Base-by-base conservation (phyloP, 352 stramenopile genomes). In the Pythium angustatum region DNA sequence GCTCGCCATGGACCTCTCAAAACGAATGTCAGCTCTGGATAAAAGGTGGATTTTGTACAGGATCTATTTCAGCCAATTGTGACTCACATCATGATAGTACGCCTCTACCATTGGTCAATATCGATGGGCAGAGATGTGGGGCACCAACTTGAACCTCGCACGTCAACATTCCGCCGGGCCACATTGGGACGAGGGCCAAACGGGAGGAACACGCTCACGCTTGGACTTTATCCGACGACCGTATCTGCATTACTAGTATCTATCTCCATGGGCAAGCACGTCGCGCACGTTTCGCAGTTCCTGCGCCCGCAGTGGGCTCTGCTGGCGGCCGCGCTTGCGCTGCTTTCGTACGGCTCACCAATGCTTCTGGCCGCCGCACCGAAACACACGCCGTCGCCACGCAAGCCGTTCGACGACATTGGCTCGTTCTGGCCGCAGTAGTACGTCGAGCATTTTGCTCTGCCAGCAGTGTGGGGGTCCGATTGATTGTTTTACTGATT, bases 371-470 rank as follows among this genome's bases (percentile, higher is more conserved):
- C 56, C 21, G 41, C 55, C 24, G 27, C 73, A 14, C 60, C 64
- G 27, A 24, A 40, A 54, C 56, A 64, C 26, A 27, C 62, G 14
- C 69, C 72, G 40, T 85, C 76, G 11, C 21, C 63, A 22, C 48
- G 63, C 27, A 85, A 85, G 62, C 73, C 76, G 8, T 82, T 71
- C 47, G 66, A 43, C 3, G 69, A 80, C 51, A 74, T 85, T 22
- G 60, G 45, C 19, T 45, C 71, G 31, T 85, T 85, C 74, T 72
- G 76, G n/a, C 58, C 66, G 26, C 74, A 76, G 34, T 85, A 85
- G 76, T 85, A 68, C 33, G 76, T 57, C 21, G n/a, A n/a, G n/a
- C n/a, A n/a, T n/a, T n/a, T n/a, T n/a, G n/a, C n/a, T n/a, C n/a
- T n/a, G n/a, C n/a, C n/a, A n/a, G n/a, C n/a, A n/a, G n/a, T n/a